Evolutionary conservation across 176 grass and related monocot species (phyloP), one percentile per base, ranked within the genome.

Genomic region (Oryza punctata): DNA sequence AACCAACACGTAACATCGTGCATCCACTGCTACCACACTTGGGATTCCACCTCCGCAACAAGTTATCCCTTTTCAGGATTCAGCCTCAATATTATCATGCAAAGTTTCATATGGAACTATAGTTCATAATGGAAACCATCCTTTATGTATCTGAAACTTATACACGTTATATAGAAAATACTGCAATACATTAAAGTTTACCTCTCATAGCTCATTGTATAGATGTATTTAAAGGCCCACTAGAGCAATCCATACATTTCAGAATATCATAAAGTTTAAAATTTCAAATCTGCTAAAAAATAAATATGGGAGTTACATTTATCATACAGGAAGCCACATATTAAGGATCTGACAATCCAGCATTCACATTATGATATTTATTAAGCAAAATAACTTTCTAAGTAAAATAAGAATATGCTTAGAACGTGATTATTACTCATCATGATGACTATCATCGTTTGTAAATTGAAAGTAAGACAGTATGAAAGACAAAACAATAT

Each of bases 401-500:
- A 9, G 69, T 73, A 73, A 63, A 65, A 1, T 0, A 4, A 28
- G 63, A 67, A 57, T 76, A 50, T 52, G 13, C 14, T 65, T 24
- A 84, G 63, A 6, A 76, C 13, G 37, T 82, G 69, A 69, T 50
- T 28, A 65, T 12, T 33, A 73, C 26, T 73, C 69, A 35, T 23
- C 38, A 24, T 24, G 57, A 18, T 63, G 3, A 21, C 44, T 66
- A 68, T 27, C 32, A 59, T 41, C 45, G 7, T 69, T 76, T 68
- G n/a, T n/a, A n/a, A n/a, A n/a, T n/a, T n/a, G 10, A 67, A 57
- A 33, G 60, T 41, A 30, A 23, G 7, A 46, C 18, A 41, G 14
- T 29, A 46, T 67, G 75, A 71, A 85, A 77, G 4, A 47, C 19
- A 11, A 81, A 23, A 86, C 3, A 54, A 71, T 11, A 69, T 82